Conservation (phyloP, 2,329 filamentous ascomycete species). For the Blastomyces gilchristii region DNA sequence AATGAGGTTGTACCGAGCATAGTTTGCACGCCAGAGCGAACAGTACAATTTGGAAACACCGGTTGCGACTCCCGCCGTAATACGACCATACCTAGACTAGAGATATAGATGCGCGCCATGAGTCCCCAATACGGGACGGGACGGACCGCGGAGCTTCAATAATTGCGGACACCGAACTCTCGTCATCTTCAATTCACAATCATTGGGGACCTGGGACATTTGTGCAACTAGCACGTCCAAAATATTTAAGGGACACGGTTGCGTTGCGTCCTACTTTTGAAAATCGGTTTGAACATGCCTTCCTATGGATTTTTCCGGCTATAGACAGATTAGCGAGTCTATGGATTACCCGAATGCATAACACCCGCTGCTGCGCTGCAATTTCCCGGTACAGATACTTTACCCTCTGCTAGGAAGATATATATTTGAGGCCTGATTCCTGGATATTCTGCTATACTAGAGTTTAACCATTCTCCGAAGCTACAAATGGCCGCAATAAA, state of each 20-base stretch:
- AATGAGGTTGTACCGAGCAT: conserved; percentile 20
- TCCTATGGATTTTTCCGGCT: not conserved
- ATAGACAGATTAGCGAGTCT: not conserved
- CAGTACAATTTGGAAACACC: not conserved
- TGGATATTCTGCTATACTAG: not conserved
- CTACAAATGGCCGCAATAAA: not conserved
- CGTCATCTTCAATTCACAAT: no score
- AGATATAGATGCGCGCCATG: not conserved
- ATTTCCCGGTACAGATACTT: not conserved
- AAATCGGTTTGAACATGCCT: not conserved
- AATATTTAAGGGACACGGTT: not conserved
- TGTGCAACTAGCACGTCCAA: not conserved
- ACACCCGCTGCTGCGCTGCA: not conserved
- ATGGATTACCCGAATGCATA: not conserved
- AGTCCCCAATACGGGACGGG: not conserved
- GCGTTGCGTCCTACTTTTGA: not conserved
- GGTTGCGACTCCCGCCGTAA: not conserved
- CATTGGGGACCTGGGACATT: not conserved
- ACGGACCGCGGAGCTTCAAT: not conserved
- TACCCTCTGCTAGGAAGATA: not conserved
- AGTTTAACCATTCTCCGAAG: not conserved
- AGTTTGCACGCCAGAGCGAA: not conserved
- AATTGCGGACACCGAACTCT: not conserved
- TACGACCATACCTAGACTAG: not conserved
- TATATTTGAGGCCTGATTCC: not conserved